Percentiles rank a stretch among this genome's conserved stretches.
phyloP scores from a whole-genome alignment of 768 basidiomycete species.

The Phylloporus sp. region DNA sequence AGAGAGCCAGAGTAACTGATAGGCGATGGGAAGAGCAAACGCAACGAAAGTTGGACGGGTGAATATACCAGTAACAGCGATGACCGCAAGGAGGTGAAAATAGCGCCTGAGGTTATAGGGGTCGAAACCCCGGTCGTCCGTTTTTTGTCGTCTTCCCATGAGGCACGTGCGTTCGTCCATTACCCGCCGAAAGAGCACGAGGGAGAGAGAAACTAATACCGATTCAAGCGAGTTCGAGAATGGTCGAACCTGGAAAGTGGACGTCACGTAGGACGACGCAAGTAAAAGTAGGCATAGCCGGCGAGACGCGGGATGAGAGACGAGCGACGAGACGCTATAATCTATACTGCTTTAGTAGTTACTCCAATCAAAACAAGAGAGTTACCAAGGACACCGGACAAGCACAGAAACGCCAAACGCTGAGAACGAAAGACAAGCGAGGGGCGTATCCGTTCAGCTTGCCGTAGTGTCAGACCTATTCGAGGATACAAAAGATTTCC shows the following conservation, averaged over 20 bases:
- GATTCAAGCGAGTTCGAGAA: constrained; percentile 39
- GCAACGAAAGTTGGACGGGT: constrained; percentile 35
- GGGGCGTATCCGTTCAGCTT: constrained; percentile 14
- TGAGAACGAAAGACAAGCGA: constrained; percentile 27
- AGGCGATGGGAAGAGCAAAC: constrained; percentile 30
- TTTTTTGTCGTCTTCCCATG: neutral
- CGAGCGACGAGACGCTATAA: constrained; percentile 20
- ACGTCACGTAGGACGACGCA: constrained; percentile 34
- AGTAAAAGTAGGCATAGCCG: constrained; percentile 26
- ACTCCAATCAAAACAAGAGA: neutral
- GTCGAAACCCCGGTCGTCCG: neutral
- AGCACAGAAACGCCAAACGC: constrained; percentile 27
- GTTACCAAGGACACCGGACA: constrained; percentile 33
- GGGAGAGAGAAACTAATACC: constrained; percentile 26
- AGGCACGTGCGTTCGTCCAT: neutral
- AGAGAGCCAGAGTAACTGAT: constrained; percentile 20
- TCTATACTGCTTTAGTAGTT: constrained; percentile 18
- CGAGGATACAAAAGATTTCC: constrained; percentile 2
- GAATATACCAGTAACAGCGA: constrained; percentile 30
- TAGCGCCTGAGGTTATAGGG: constrained; percentile 7
- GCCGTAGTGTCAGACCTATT: constrained; percentile 3
- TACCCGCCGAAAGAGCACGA: constrained; percentile 24
- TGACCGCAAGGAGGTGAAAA: constrained; percentile 23
- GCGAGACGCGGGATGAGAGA: constrained; percentile 15
- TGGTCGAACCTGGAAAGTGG: constrained; percentile 36